Evolutionary conservation across 2,329 filamentous ascomycete genomes (phyloP), one percentile per base, ranked within the genome.

Genomic region (Polytolypa hystricis): DNA sequence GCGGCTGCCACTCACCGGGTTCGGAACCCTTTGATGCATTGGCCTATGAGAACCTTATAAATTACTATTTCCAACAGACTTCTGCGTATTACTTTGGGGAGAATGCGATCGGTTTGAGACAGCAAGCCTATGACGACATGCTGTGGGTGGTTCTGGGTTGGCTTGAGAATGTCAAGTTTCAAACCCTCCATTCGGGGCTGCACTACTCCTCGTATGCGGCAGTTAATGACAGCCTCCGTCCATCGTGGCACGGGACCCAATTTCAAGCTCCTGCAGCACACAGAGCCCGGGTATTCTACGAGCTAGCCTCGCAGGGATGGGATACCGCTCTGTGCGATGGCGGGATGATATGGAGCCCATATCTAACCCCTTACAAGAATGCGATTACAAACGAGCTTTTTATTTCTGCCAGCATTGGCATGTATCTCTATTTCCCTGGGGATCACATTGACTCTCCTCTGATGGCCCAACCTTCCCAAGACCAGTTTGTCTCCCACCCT

Each of bases 331-430:
- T 93, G 4, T 96, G 89, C 50, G 73, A 73, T 4, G 89, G 89
- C 15, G 89, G 89, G 30, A 93, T 96, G 82, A 73, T 77, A 10
- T 96, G 89, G 89, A 93, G 83, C 47, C 84, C 84, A 2, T 73
- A 75, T 23, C 63, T 89, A 18, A 60, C 70, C 26, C 85, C 86
- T 0, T 96, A 95, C 65, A 96, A 95, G 55, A 96, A 96, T 52
- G 85, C 89, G 44, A 93, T 96, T 49, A 96, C 89, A 19, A 95
- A 95, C 52, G 77, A 95, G 55, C 72, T 95, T 1, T 95, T 74
- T 61, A 84, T 95, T 42, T 71, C 87, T 0, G 85, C 84, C 0
- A 91, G 83, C 15, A 73, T 89, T 23, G 74, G 72, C 36, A 95
- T 96, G 89, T 95, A 93, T 54, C 70, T 91, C 4, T 73, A 89